These are phyloP conservation scores for Xylariaceae sp. DNA, from an alignment of 2,329 filamentous ascomycete species.

Conservation along the genomic window DNA sequence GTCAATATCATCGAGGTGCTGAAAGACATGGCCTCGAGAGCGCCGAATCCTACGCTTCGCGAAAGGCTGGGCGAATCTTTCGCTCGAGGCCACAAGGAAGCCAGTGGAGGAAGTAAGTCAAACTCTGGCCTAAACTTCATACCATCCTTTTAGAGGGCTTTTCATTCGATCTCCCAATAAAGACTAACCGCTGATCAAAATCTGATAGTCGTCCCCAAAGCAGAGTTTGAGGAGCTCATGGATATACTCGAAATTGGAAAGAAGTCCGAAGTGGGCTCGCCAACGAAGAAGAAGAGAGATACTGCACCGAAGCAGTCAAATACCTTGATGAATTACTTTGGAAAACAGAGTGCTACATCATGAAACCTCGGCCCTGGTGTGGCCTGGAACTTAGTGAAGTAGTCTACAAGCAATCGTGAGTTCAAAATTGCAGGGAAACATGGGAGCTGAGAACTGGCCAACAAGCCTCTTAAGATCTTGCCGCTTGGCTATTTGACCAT, in stretches of 20 bases:
- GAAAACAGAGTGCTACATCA: constrained; percentile 26
- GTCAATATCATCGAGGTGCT: constrained; percentile 61
- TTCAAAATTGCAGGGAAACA: constrained; percentile 1
- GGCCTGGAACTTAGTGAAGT: too few species aligned
- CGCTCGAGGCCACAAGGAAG: constrained; percentile 63
- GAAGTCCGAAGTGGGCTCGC: constrained; percentile 24
- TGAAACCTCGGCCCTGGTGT: background rate
- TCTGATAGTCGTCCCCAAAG: constrained; percentile 41
- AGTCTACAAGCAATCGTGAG: too few species aligned
- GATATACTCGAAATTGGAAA: constrained; percentile 53
- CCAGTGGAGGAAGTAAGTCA: constrained; percentile 51
- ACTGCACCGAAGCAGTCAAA: constrained; percentile 38
- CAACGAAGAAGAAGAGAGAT: constrained; percentile 27
- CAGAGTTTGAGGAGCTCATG: constrained; percentile 63
- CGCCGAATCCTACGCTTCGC: constrained; percentile 32
- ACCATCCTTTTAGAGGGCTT: too few species aligned
- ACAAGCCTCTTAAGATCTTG: too few species aligned
- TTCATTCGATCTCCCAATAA: too few species aligned
- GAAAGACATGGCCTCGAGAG: constrained; percentile 43
- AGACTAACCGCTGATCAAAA: too few species aligned
- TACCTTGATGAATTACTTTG: constrained; percentile 53
- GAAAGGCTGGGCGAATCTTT: constrained; percentile 58
- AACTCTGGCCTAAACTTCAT: too few species aligned
- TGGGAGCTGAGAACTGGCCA: too few species aligned
- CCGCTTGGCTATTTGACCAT: too few species aligned